Evolutionary conservation across 2,329 filamentous ascomycete species (phyloP).

Genomic region (Parascedosporium putredinis): DNA sequence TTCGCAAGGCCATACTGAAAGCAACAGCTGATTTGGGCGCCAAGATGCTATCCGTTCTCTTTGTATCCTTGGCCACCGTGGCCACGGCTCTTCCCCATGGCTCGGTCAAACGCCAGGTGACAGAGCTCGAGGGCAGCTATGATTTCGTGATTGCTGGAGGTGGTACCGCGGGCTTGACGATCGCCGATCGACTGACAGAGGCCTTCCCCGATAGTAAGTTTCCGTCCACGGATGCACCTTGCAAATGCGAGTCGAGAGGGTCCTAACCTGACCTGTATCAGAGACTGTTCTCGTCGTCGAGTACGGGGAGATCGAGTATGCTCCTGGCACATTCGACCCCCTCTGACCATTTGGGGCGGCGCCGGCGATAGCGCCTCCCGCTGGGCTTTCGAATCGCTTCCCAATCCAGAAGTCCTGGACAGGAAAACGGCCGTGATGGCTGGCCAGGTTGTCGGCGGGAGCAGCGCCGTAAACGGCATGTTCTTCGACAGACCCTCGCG

Average conservation of each 20-base stretch:
- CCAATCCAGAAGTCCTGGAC: constrained; percentile 17
- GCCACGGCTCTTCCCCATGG: neutral
- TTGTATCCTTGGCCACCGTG: neutral
- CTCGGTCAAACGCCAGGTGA: neutral
- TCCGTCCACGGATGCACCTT: too few species aligned
- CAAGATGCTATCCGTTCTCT: neutral
- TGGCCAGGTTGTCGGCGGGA: constrained; percentile 25
- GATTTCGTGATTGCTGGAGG: constrained; percentile 24
- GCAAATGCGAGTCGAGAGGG: too few species aligned
- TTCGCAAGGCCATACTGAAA: neutral
- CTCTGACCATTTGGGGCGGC: constrained; percentile 9
- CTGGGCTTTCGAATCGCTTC: constrained; percentile 15
- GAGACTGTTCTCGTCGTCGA: constrained; percentile 13
- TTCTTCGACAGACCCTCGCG: constrained; percentile 26
- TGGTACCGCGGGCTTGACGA: constrained; percentile 25
- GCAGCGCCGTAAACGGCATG: constrained; percentile 26
- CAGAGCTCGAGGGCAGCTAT: constrained; percentile 11
- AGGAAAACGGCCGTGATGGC: constrained; percentile 16
- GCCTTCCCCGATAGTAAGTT: constrained; percentile 17
- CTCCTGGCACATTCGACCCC: constrained; percentile 19
- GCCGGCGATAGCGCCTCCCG: constrained; percentile 13
- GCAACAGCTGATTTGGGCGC: too few species aligned
- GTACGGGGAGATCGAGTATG: constrained; percentile 14
- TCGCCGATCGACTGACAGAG: constrained; percentile 25
- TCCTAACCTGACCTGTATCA: neutral